phyloP scores from a whole-genome alignment of 441 rosid genomes.

The Gossypium lobatum region DNA sequence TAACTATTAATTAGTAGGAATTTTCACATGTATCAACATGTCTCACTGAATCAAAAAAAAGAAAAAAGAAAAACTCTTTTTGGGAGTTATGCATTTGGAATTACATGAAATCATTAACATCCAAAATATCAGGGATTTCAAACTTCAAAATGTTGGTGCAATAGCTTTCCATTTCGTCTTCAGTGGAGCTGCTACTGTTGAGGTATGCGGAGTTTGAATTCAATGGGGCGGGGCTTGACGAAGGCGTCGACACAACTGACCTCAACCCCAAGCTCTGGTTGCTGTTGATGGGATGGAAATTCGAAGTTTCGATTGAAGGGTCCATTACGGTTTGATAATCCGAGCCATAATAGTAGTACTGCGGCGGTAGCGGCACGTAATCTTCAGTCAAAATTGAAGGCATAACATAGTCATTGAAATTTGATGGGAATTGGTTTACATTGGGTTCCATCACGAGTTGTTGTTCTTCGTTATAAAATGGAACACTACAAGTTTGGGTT shows the following conservation, averaged over 20 bases:
- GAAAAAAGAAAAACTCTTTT: background rate
- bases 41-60: background rate
- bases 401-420: slow-evolving; percentile 6
- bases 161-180: slow-evolving; percentile 68
- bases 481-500: slow-evolving; percentile 26
- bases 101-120: slow-evolving; percentile 46
- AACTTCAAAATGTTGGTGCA: slow-evolving; percentile 52
- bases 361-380: slow-evolving; percentile 23
- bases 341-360: slow-evolving; percentile 18
- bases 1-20: slow-evolving; percentile 5
- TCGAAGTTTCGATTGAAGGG: slow-evolving; percentile 31
- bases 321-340: slow-evolving; percentile 20
- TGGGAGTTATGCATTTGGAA: background rate
- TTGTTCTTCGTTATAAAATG: slow-evolving; percentile 25
- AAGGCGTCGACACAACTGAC: slow-evolving; percentile 55
- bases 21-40: slow-evolving; percentile 15
- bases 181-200: slow-evolving; percentile 37
- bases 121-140: slow-evolving; percentile 47
- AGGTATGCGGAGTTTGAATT: slow-evolving; percentile 53
- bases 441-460: slow-evolving; percentile 20
- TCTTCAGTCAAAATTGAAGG: slow-evolving; percentile 24
- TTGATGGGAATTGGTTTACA: slow-evolving; percentile 27
- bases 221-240: slow-evolving; percentile 62
- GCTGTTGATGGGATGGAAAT: slow-evolving; percentile 17
- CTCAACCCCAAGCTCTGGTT: slow-evolving; percentile 34